Evolutionary conservation across 163 green algal genomes (phyloP), one percentile per base, ranked within the genome.

Genomic region (Chloromonas sp.): DNA sequence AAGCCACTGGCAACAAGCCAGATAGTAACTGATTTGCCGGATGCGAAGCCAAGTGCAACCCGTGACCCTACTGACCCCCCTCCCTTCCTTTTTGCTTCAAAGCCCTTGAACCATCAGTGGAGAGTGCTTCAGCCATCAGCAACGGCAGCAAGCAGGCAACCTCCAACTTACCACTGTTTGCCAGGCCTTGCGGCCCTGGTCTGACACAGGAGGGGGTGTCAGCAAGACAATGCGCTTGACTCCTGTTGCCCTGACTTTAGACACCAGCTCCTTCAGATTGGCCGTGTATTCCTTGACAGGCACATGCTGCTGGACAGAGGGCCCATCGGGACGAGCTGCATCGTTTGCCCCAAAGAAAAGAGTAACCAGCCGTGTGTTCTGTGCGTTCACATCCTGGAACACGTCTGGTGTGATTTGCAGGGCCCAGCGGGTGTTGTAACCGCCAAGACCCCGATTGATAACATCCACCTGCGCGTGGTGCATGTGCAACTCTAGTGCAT

Each of bases 321-420:
- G 83, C 60, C n/a, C 15, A 2, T 92, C 91, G 1, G 94, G 91
- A 78, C 97, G 82, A 0, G 92, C 93, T 1, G 93, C 93, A 81
- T 98, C 95, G 82, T 98, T 98, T 82, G 95, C 95, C 58, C 95
- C 95, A 79, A 97, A 95, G 70, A 94, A 98, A 1, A 98, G 78
- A 0, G 92, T 96, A 58, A 91, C 88, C 11, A 98, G 85, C 15
- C 80, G 71, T 14, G 85, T n/a, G 70, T 36, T 74, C 3, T 11
- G 3, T 60, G 3, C n/a, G 58, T 71, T 3, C 66, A 58, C 58
- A 5, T 13, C 0, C 0, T 86, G 90, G 60, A 94, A 92, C 1
- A 96, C 71, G 0, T 80, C 61, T 14, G 59, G 14, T 13, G 93
- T 66, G 3, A 95, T 36, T n/a, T 90, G 82, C n/a, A 88, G 14